A percentile compares a stretch with the other conserved stretches of the same genome.
Evolutionary conservation across 2,329 filamentous ascomycete species (phyloP).

Genomic region (Gyromitra esculenta): DNA sequence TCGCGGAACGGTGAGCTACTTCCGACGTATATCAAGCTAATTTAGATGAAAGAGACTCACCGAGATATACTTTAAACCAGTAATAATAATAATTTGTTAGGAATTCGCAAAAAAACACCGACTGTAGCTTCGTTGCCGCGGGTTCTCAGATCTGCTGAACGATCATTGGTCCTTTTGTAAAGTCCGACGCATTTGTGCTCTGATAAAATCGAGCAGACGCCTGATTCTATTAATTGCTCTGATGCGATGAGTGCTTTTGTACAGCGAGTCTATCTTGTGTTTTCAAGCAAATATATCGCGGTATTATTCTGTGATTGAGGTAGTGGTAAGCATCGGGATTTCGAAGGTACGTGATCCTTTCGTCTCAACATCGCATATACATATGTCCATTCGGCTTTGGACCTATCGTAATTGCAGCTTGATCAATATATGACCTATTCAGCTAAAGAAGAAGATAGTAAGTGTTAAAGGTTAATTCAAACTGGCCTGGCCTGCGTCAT

Average conservation of each 20-base stretch:
- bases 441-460: constrained; percentile 10
- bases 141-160: constrained; percentile 19
- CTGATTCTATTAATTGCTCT: constrained; percentile 33
- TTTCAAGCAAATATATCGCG: constrained; percentile 27
- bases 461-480: constrained; percentile 29
- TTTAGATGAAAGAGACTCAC: constrained; percentile 22
- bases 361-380: constrained; percentile 30
- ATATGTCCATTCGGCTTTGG: constrained; percentile 4
- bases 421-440: constrained; percentile 17
- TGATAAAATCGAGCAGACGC: constrained; percentile 2
- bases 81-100: constrained; percentile 29
- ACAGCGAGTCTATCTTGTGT: constrained; percentile 23
- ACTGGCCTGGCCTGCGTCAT: constrained; percentile 44
- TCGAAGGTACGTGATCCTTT: constrained; percentile 26
- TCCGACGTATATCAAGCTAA: constrained; percentile 38
- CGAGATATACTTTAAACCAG: constrained; percentile 3
- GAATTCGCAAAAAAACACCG: constrained; percentile 18
- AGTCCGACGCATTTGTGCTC: constrained; percentile 37
- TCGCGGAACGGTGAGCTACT: constrained; percentile 27
- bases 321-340: constrained; percentile 30
- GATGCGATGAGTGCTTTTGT: constrained; percentile 24
- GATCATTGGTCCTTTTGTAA: constrained; percentile 45
- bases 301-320: constrained; percentile 15
- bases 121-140: constrained; percentile 20
- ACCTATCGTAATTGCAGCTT: constrained; percentile 28